Evolutionary conservation across 2,329 filamentous ascomycete species (phyloP), one percentile per base, ranked within the genome.

Genomic region (Penicillium sp.): DNA sequence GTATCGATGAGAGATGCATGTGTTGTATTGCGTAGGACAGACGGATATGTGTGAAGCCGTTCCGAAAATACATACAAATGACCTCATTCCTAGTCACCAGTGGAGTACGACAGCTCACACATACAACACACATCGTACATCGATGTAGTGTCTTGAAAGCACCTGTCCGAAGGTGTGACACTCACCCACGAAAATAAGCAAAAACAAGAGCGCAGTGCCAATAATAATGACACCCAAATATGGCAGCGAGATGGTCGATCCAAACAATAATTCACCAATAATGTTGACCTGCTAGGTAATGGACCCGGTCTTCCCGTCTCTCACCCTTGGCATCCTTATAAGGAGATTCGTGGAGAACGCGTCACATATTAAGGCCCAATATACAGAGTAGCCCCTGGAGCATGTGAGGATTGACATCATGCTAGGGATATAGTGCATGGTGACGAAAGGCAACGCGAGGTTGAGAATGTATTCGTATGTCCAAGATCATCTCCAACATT

Each of bases 291-390:
- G n/a, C 8, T 17, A 12, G 6, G 17, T 25, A n/a, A 50, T 62
- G 48, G 61, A 58, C 40, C 56, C 56, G 21, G 46, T 55, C 42
- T 60, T 45, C 33, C 48, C 19, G 51, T 23, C 25, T 41, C 27
- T 54, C 29, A 41, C 19, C 19, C 51, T 58, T 58, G 50, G 51
- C 53, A 57, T 57, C 61, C 59, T 47, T 58, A 55, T 57, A 56
- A 27, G 59, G 61, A 57, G 21, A 55, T 17, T 35, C 27, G 15
- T 23, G 33, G 21, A 46, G 56, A 58, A 62, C 56, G 58, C 63
- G 63, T 65, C 60, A 65, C 58, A 53, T 48, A 47, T 21, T 29
- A 10, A 31, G n/a, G 29, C 12, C 45, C 8, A 48, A 48, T 23
- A 25, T 7, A n/a, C n/a, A 10, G 6, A 46, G 27, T 21, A 21